phyloP scores from a whole-genome alignment of 805 yeast genomes.

The Starmerella stellata region DNA sequence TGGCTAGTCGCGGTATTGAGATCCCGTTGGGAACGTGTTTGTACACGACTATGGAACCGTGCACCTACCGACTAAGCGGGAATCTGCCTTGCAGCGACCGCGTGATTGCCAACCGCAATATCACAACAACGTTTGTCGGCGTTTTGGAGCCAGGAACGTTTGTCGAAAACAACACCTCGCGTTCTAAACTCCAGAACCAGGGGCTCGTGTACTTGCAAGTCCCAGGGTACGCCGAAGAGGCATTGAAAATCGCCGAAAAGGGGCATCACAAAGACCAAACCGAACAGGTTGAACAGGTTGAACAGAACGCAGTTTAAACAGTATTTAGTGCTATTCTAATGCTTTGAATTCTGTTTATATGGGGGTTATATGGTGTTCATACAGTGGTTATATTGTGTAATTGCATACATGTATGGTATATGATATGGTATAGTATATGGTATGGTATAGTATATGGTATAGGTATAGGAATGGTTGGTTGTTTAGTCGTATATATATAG shows the following conservation, averaged over 20 bases:
- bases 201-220: conserved; percentile 61
- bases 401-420: too few relatives aligned
- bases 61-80: conserved; percentile 75
- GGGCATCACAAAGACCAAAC: conserved; percentile 28
- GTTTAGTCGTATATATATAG: too few relatives aligned
- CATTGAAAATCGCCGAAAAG: conserved; percentile 48
- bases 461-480: too few relatives aligned
- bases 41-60: conserved; percentile 96
- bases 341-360: too few relatives aligned
- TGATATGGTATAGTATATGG: too few relatives aligned
- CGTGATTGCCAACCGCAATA: conserved; percentile 34
- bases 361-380: too few relatives aligned
- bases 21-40: conserved; percentile 64
- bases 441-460: too few relatives aligned
- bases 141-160: conserved; percentile 80
- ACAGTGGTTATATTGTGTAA: too few relatives aligned
- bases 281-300: too few relatives aligned
- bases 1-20: conserved; percentile 21
- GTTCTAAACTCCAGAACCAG: conserved; percentile 31
- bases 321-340: too few relatives aligned
- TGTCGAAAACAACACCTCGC: conserved; percentile 58
- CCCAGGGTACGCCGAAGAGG: conserved; percentile 63
- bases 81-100: conserved; percentile 77
- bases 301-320: too few relatives aligned
- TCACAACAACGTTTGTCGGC: conserved; percentile 73